phyloP scores from a whole-genome alignment of 768 basidiomycete genomes.

The Leccinum rimulosum region DNA sequence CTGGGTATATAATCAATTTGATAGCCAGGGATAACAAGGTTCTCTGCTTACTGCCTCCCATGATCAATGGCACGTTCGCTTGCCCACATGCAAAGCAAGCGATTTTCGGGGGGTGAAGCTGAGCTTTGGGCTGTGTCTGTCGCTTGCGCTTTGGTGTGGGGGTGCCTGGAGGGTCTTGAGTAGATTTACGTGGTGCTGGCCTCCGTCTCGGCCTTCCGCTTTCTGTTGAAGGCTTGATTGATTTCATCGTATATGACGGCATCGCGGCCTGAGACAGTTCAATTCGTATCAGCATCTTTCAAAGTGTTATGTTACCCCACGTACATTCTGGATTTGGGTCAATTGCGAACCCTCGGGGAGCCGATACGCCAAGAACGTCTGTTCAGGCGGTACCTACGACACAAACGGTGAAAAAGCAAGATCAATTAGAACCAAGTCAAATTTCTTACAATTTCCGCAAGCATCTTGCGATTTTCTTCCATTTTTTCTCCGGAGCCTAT shows the following conservation, averaged over 20 bases:
- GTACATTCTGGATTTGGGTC: slow-evolving; percentile 58
- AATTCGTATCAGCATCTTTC: background rate
- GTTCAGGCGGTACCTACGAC: slow-evolving; percentile 40
- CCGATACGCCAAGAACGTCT: slow-evolving; percentile 55
- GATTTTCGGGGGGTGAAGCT: slow-evolving; percentile 41
- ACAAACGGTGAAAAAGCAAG: background rate
- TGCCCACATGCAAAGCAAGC: slow-evolving; percentile 60
- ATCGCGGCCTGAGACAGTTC: slow-evolving; percentile 38
- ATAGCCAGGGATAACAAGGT: background rate
- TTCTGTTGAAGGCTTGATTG: slow-evolving; percentile 51
- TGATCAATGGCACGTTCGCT: slow-evolving; percentile 71
- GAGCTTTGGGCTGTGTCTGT: slow-evolving; percentile 32
- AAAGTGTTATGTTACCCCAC: slow-evolving; percentile 11
- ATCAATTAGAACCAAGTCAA: background rate
- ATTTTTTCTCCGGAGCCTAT: slow-evolving; percentile 54
- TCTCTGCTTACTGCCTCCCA: slow-evolving; percentile 63
- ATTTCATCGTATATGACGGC: slow-evolving; percentile 52
- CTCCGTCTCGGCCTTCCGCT: slow-evolving; percentile 37
- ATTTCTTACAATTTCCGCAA: slow-evolving; percentile 44
- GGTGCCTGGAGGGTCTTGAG: slow-evolving; percentile 20
- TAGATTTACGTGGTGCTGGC: slow-evolving; percentile 31
- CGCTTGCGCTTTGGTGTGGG: slow-evolving; percentile 42
- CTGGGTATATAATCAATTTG: slow-evolving; percentile 32
- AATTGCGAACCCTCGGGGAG: slow-evolving; percentile 55
- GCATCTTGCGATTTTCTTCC: slow-evolving; percentile 43